Conservation (phyloP, 345 rosid species). For the Euphorbia peplus region DNA sequence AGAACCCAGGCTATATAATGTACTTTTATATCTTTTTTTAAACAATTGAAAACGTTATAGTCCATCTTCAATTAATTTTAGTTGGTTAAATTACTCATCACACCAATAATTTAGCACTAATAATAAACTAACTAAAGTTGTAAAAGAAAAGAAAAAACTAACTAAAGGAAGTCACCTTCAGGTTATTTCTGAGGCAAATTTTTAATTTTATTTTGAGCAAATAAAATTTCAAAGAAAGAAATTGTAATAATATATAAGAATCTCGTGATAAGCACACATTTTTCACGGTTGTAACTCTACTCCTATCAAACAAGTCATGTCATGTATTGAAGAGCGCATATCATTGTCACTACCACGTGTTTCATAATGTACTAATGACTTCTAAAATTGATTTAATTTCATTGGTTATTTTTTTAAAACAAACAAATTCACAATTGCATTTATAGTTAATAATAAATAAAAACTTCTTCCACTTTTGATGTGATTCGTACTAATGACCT, state of each 20-base stretch:
- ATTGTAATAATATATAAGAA: not conserved
- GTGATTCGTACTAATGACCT: too few species aligned
- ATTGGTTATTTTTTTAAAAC: too few species aligned
- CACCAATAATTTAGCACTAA: not conserved
- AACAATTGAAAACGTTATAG: not conserved
- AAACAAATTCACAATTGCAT: too few species aligned
- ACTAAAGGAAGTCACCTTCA: not conserved
- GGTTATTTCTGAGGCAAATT: not conserved
- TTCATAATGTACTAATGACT: too few species aligned
- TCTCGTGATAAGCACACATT: not conserved
- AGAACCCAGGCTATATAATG: too few species aligned
- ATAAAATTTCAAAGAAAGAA: not conserved
- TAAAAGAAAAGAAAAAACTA: not conserved
- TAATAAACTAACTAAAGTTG: not conserved
- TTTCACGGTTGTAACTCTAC: not conserved
- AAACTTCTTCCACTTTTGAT: too few species aligned
- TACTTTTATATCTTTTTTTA: too few species aligned
- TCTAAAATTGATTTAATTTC: too few species aligned
- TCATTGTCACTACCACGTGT: constrained; percentile 10
- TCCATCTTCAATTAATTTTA: not conserved
- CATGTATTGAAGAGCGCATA: not conserved
- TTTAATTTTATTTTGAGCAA: too few species aligned
- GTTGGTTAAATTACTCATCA: not conserved
- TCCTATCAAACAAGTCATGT: too few species aligned
- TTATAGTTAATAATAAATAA: too few species aligned